Evolutionary conservation across 371 early-diverging fungal species (phyloP).

Genomic region (Ordospora pajunii): DNA sequence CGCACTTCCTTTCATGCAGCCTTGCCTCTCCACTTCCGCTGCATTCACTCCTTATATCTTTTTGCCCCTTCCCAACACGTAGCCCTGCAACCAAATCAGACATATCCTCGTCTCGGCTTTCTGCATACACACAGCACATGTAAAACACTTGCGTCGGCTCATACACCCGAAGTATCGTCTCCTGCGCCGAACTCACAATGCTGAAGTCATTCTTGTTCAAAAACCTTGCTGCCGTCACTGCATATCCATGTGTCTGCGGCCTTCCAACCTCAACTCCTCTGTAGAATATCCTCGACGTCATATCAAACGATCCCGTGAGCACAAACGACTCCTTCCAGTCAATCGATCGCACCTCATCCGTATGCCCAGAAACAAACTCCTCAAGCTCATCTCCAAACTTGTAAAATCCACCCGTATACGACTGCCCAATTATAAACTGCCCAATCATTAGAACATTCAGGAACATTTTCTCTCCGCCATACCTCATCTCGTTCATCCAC

Average conservation of each 20-base stretch:
- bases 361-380: constrained; percentile 44
- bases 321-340: constrained; percentile 39
- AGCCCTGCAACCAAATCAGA: not conserved
- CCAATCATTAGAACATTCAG: constrained; percentile 9
- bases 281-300: constrained; percentile 47
- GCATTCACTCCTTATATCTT: not conserved
- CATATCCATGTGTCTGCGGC: constrained; percentile 48
- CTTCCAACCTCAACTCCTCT: constrained; percentile 42
- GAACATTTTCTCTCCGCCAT: constrained; percentile 29
- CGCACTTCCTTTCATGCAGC: not conserved
- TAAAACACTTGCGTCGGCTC: constrained; percentile 40
- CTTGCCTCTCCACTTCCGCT: too few relatives aligned
- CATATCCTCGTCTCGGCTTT: not conserved
- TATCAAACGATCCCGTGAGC: constrained; percentile 40
- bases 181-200: constrained; percentile 35
- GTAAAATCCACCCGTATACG: constrained; percentile 45
- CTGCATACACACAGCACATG: not conserved
- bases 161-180: constrained; percentile 45
- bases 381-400: constrained; percentile 12
- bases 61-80: not conserved
- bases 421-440: constrained; percentile 31
- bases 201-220: not conserved
- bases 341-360: constrained; percentile 29
- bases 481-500: constrained; percentile 13
- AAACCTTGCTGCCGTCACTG: constrained; percentile 30